phyloP scores from a whole-genome alignment of 345 rosid species.

The Eucalyptus microcorys region DNA sequence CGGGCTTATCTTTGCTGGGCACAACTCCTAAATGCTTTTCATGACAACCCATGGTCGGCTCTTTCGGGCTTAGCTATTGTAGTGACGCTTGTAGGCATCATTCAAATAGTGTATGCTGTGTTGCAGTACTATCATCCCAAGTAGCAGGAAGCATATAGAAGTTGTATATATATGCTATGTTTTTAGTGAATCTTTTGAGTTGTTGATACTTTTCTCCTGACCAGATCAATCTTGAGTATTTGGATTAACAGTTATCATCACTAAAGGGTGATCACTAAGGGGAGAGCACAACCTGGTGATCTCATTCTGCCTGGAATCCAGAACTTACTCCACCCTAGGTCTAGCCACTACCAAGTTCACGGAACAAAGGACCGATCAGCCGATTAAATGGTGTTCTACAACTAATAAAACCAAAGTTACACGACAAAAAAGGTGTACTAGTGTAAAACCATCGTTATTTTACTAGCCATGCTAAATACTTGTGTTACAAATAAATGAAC shows the following conservation, averaged over 20 bases:
- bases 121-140: background rate
- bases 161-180: background rate
- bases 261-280: background rate
- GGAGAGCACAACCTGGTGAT: background rate
- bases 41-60: background rate
- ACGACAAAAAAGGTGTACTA: background rate
- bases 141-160: background rate
- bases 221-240: background rate
- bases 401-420: background rate
- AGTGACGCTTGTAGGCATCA: background rate
- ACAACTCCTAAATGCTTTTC: background rate
- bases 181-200: background rate
- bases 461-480: background rate
- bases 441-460: background rate
- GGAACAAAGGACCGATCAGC: background rate
- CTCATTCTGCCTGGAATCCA: background rate
- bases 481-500: background rate
- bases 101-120: background rate
- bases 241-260: background rate
- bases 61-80: too few species aligned
- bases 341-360: background rate
- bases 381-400: background rate
- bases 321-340: background rate
- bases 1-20: background rate
- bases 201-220: background rate